Base-by-base conservation (phyloP, 345 rosid species). In the Ailanthus altissimus region DNA sequence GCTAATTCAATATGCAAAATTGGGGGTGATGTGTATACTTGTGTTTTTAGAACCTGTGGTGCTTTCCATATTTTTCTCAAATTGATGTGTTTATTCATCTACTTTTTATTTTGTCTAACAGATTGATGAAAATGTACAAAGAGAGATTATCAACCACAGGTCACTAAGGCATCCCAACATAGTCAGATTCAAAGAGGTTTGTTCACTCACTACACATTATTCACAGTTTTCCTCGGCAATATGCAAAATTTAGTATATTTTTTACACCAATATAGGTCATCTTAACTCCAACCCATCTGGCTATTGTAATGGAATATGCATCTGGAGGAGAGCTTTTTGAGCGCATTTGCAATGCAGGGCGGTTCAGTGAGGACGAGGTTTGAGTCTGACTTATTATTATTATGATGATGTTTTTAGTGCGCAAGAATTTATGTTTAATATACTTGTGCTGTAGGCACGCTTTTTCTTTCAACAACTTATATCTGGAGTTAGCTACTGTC, bases 281-380 rank as follows among this genome's bases (percentile, higher is more conserved):
- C 72, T 82, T 92, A 77, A 90, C 97, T 28, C 97, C 94, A 45
- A 88, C 94, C 13, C 97, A 92, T 87, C 84, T 92, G 74, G 97
- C 97, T 67, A 92, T 92, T 66, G 94, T 83, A 46, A 92, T 92
- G 97, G 97, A 92, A 79, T 92, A 86, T 82, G 97, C 97, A 64
- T 88, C 97, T 49, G 97, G 97, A 8, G 94, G 97, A 45, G 97
- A 92, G 79, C 91, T 92, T 14, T 92, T 92, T 50, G 97, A 92
- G 83, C 88, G 94, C 64, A 92, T 92, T 42, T 90, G 94, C 78
- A 89, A 87, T 85, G 93, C 94, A 10, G 94, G 92, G 53, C 89
- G 94, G 53, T 92, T 92, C 85, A 92, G 88, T 18, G 97, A 92
- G 80, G 93, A 89, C 58, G 97, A 92, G 93, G 97, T 92, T 77